phyloP scores from a whole-genome alignment of 768 basidiomycete species.

The Leucocoprinus leucothites region DNA sequence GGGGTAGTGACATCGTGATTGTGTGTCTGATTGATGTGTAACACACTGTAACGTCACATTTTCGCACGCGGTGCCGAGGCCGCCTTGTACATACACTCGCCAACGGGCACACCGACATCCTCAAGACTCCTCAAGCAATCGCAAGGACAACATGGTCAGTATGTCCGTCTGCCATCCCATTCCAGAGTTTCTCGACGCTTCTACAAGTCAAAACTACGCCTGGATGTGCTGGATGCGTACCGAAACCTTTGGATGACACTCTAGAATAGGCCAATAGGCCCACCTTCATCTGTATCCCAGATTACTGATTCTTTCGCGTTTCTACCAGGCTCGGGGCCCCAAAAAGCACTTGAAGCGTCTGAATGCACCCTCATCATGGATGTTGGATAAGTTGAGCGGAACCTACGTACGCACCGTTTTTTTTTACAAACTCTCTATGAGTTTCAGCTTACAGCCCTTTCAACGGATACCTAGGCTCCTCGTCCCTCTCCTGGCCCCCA shows the following conservation, averaged over 20 bases:
- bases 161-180: conserved; percentile 19
- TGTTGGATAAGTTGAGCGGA: conserved; percentile 97
- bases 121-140: conserved; percentile 41
- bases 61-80: conserved; percentile 32
- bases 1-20: too few relatives aligned
- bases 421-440: not conserved
- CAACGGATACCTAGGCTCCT: conserved; percentile 65
- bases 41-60: conserved; percentile 16
- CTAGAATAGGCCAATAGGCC: conserved; percentile 10
- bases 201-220: conserved; percentile 18
- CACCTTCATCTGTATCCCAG: conserved; percentile 9
- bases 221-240: conserved; percentile 37
- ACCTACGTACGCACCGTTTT: conserved; percentile 63
- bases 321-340: conserved; percentile 87
- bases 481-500: conserved; percentile 98
- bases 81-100: conserved; percentile 32
- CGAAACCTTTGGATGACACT: conserved; percentile 37
- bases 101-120: conserved; percentile 43
- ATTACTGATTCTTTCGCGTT: conserved; percentile 23
- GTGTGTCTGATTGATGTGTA: too few relatives aligned
- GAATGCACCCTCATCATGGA: conserved; percentile 97
- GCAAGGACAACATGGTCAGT: conserved; percentile 47
- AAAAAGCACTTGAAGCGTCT: conserved; percentile 99
- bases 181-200: conserved; percentile 19
- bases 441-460: conserved; percentile 13